Evolutionary conservation across 2,329 filamentous ascomycete species (phyloP), one percentile per base, ranked within the genome.

Genomic region (Cylindrodendrum hubeiense): DNA sequence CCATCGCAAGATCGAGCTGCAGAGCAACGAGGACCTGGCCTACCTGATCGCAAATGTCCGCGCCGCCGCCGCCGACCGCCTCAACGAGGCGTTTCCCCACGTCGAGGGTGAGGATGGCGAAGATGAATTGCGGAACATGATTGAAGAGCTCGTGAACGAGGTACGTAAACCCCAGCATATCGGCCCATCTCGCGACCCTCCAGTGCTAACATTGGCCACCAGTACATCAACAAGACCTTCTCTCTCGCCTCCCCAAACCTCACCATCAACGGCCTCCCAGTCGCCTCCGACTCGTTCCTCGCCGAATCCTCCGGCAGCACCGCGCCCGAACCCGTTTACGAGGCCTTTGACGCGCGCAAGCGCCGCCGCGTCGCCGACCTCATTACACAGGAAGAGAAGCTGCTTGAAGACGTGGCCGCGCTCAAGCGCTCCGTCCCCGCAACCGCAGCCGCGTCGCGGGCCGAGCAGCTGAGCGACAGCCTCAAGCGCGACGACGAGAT

Each of bases 1-100:
- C 70, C 89, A 94, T 79, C 90, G 93, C 77, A 91, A 90, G 81
- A 92, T 95, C 78, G 93, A 95, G 81, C 88, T 95, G 55, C 92
- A 95, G 81, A 86, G 87, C n/a, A 87, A 89, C 44, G 89, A 91
- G 52, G 93, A 95, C 79, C 85, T 95, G 34, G 81, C 86, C 60
- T 93, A 90, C 79, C 86, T 95, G 28, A 85, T 92, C 72, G 81
- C 85, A 69, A 93, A 93, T 75, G 88, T 93, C 67, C 89, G 90
- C 75, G 85, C 85, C 78, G 89, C 90, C 61, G 92, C 92, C 12
- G 84, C 86, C 47, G 86, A 88, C 72, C 91, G 89, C 76, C 86
- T 95, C 64, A 85, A 90, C 77, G 85, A 87, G 71, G 89, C 88
- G 54, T 89, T 95, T 60, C 92, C 92, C 24, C 88, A 88, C 0